These are phyloP conservation scores for Babesia bigemina DNA, from an alignment of 169 alveolate species.

Conservation along the genomic window DNA sequence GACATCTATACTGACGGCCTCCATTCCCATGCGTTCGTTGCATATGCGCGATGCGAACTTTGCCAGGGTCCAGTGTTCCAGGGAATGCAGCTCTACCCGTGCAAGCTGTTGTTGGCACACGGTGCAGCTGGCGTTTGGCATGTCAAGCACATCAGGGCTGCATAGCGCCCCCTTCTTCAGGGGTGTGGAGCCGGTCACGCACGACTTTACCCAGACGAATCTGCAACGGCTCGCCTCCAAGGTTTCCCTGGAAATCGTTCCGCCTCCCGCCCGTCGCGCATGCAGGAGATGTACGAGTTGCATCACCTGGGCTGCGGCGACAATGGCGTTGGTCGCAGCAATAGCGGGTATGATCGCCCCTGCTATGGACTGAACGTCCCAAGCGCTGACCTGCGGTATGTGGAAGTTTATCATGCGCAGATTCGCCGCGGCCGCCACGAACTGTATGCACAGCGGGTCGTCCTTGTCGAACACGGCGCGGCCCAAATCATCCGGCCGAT, in stretches of 20 bases:
- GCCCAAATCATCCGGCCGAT: constrained; percentile 51
- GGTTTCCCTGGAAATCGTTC: background rate
- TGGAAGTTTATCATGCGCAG: constrained; percentile 90
- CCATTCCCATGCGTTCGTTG: constrained; percentile 26
- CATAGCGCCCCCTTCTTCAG: constrained; percentile 43
- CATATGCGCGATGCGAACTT: constrained; percentile 26
- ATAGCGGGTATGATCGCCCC: constrained; percentile 97
- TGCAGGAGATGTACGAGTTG: constrained; percentile 79
- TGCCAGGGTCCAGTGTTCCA: constrained; percentile 44
- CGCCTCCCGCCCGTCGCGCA: background rate
- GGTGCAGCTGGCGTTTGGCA: constrained; percentile 55
- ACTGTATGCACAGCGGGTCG: constrained; percentile 87
- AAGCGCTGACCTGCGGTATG: constrained; percentile 77
- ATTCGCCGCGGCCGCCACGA: constrained; percentile 89
- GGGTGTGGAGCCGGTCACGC: constrained; percentile 60
- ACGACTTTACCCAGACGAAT: constrained; percentile 58
- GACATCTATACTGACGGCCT: constrained; percentile 40
- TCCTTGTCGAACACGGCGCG: constrained; percentile 89
- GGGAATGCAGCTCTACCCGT: constrained; percentile 19
- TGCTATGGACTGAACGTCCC: constrained; percentile 91
- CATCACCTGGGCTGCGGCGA: constrained; percentile 89
- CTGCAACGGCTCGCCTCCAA: constrained; percentile 26
- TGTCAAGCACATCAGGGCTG: constrained; percentile 54
- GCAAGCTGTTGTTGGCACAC: constrained; percentile 41
- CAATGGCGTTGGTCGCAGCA: constrained; percentile 94